Evolutionary conservation across 257 asterid species (phyloP).

Genomic region (Fraxinus cuspidata): DNA sequence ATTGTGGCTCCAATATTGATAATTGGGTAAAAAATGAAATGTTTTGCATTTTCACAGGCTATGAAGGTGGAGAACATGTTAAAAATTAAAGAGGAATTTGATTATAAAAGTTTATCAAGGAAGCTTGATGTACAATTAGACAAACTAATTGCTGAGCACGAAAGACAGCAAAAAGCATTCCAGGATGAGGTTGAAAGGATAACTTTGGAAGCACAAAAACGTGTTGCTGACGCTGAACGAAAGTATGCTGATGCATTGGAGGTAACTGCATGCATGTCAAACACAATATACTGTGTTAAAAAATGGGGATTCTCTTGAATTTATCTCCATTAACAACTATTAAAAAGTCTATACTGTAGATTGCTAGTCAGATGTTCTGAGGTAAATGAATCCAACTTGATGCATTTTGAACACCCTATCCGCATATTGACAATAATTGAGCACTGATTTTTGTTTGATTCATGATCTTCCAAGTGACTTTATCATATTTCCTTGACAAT

Average conservation of each 20-base stretch:
- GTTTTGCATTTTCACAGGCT: conserved; percentile 53
- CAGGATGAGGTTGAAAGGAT: conserved; percentile 69
- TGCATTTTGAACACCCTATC: conserved; percentile 3
- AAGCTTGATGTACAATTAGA: conserved; percentile 76
- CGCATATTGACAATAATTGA: not conserved
- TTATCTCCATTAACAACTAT: not conserved
- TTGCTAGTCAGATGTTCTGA: conserved; percentile 12
- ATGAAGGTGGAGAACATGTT: conserved; percentile 93
- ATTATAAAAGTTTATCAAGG: conserved; percentile 83
- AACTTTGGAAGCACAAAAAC: conserved; percentile 66
- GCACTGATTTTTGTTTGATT: not conserved
- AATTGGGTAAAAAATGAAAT: conserved; percentile 11
- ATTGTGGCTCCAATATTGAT: conserved; percentile 20
- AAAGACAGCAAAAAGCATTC: conserved; percentile 72
- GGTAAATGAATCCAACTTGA: not conserved
- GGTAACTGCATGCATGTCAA: conserved; percentile 39
- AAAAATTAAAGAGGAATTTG: conserved; percentile 83
- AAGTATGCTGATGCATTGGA: conserved; percentile 62
- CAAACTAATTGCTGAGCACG: conserved; percentile 76
- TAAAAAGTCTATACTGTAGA: not conserved
- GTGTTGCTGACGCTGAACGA: conserved; percentile 58
- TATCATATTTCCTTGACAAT: not conserved
- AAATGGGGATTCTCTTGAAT: not conserved
- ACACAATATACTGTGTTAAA: not conserved
- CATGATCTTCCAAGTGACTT: not conserved